phyloP scores from a whole-genome alignment of 805 yeast species.

The Candida bentonensis region DNA sequence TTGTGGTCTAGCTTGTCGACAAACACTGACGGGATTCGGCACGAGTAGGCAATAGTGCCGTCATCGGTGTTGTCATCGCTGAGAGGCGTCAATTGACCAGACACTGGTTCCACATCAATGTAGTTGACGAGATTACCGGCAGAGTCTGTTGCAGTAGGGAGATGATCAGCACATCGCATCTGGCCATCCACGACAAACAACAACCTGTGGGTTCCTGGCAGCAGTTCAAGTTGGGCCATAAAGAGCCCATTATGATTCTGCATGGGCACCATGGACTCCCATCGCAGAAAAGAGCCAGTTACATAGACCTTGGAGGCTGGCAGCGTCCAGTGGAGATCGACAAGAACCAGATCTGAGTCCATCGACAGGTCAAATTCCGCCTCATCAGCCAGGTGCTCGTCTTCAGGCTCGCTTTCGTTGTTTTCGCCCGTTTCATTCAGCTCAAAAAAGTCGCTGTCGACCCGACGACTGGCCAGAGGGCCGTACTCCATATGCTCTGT shows the following conservation, averaged over 20 bases:
- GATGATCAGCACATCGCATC: slow-evolving; percentile 67
- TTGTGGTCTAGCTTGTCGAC: neutral
- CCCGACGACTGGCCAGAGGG: neutral
- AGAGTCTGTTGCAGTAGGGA: slow-evolving; percentile 92
- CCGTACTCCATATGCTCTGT: neutral
- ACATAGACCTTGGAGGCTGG: slow-evolving; percentile 89
- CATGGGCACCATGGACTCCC: slow-evolving; percentile 73
- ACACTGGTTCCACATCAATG: slow-evolving; percentile 40
- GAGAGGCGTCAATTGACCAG: neutral
- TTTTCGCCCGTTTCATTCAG: neutral
- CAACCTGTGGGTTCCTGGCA: slow-evolving; percentile 84
- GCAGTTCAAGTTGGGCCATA: slow-evolving; percentile 19
- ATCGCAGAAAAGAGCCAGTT: slow-evolving; percentile 89
- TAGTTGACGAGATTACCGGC: slow-evolving; percentile 92
- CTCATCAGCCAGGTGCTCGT: neutral
- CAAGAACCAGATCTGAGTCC: neutral
- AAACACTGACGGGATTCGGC: neutral
- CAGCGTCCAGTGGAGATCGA: slow-evolving; percentile 53
- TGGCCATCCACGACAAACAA: slow-evolving; percentile 90
- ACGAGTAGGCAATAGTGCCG: neutral
- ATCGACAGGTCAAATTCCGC: neutral
- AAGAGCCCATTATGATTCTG: neutral
- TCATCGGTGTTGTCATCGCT: neutral
- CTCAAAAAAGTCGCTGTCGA: neutral
- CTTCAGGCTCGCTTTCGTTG: too few species aligned